Percentiles rank a stretch among this genome's conserved stretches.
Evolutionary conservation across 208 protist genomes (phyloP).

Genomic region (Crithidia bombi): DNA sequence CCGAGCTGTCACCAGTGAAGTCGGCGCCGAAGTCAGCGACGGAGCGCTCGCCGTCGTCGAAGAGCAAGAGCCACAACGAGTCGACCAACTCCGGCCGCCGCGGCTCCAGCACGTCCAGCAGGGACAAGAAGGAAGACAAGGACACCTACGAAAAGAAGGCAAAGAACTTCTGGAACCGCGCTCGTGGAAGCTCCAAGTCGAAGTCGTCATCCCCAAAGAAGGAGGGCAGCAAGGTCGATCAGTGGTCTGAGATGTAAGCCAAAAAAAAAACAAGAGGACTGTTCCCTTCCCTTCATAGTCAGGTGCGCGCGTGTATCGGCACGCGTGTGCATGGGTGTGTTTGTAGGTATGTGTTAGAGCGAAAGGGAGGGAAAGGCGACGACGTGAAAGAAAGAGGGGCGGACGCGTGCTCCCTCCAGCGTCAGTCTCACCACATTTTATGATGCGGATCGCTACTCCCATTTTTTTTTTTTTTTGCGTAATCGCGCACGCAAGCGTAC

Average conservation of each 20-base stretch:
- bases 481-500: too few species aligned
- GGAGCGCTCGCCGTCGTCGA: slow-evolving; percentile 3
- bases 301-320: too few species aligned
- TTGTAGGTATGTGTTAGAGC: too few species aligned
- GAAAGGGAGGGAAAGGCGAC: too few species aligned
- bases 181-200: slow-evolving; percentile 24
- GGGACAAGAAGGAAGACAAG: slow-evolving; percentile 11
- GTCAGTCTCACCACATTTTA: too few species aligned
- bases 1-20: background rate
- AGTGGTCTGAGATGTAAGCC: slow-evolving; percentile 30
- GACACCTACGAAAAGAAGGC: slow-evolving; percentile 31
- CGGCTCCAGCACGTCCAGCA: slow-evolving; percentile 11
- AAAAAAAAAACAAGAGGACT: too few species aligned
- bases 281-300: too few species aligned
- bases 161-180: slow-evolving; percentile 38
- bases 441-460: too few species aligned
- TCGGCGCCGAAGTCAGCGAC: background rate
- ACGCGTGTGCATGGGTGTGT: too few species aligned
- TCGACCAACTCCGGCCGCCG: background rate
- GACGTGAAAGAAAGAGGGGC: too few species aligned
- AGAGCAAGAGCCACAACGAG: slow-evolving; percentile 18
- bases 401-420: too few species aligned
- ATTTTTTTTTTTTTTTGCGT: too few species aligned
- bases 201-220: slow-evolving; percentile 19
- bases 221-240: slow-evolving; percentile 1